Percentiles rank a stretch among this genome's conserved stretches.
Conservation (phyloP, 2,329 filamentous ascomycete genomes). For the Anthostomella pinea region DNA sequence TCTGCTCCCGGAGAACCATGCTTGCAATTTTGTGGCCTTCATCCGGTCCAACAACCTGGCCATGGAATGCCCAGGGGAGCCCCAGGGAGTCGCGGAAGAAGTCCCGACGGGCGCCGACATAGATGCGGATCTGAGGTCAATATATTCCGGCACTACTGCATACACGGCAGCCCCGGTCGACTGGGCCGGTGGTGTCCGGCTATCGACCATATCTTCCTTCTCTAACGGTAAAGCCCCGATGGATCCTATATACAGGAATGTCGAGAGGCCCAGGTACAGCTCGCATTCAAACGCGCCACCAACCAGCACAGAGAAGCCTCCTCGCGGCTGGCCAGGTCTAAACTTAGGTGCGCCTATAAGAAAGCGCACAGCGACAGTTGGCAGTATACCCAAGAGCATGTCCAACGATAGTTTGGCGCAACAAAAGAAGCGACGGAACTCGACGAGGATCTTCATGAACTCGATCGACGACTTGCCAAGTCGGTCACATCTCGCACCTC, state of each 20-base stretch:
- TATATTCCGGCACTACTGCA: conserved; percentile 29
- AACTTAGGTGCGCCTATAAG: conserved; percentile 7
- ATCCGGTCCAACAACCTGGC: conserved; percentile 57
- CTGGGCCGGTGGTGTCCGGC: conserved; percentile 8
- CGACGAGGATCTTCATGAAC: conserved; percentile 38
- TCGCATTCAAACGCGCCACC: conserved; percentile 3
- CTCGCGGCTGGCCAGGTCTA: conserved; percentile 4
- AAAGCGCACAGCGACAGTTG: conserved; percentile 17
- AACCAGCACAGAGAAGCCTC: conserved; percentile 2
- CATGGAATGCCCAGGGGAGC: conserved; percentile 27
- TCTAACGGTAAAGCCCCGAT: conserved; percentile 16
- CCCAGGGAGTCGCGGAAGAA: conserved; percentile 13
- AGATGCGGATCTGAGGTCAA: conserved; percentile 25
- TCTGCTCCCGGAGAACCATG: conserved; percentile 54
- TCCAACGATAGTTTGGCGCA: conserved; percentile 34
- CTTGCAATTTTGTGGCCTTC: conserved; percentile 57
- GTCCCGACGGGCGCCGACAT: conserved; percentile 18
- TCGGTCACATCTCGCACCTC: conserved; percentile 45
- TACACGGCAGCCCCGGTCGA: conserved; percentile 19
- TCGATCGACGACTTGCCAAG: conserved; percentile 37
- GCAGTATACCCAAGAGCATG: conserved; percentile 13
- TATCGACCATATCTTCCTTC: conserved; percentile 17
- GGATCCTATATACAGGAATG: conserved; percentile 15
- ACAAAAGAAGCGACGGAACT: conserved; percentile 40
- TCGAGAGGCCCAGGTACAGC: conserved; percentile 6